phyloP scores from a whole-genome alignment of 768 basidiomycete genomes.

The Rhodotorula toruloides region DNA sequence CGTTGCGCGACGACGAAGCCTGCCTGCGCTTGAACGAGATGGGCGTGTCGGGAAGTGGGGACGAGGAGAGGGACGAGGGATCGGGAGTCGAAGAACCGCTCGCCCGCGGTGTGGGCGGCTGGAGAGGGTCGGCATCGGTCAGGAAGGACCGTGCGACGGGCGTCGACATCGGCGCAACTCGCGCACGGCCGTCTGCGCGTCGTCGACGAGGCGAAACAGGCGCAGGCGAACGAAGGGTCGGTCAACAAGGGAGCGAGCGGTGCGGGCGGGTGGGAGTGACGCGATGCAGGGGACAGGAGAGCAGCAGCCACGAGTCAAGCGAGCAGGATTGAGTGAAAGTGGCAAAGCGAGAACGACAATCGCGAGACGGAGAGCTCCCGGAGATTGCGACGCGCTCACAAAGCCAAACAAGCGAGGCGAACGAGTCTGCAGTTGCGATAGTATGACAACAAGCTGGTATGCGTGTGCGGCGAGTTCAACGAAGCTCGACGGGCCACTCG shows the following conservation, averaged over 20 bases:
- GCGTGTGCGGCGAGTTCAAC: background rate
- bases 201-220: background rate
- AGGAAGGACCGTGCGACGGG: background rate
- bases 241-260: too few relatives aligned
- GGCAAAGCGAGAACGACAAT: too few relatives aligned
- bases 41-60: background rate
- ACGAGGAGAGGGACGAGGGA: background rate
- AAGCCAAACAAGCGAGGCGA: background rate
- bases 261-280: too few relatives aligned
- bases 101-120: background rate
- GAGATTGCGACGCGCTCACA: too few relatives aligned
- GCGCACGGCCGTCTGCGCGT: background rate
- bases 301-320: too few relatives aligned
- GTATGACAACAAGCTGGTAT: background rate
- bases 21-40: conserved; percentile 26
- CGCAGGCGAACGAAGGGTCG: background rate
- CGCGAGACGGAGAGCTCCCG: too few relatives aligned
- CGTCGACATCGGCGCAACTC: background rate
- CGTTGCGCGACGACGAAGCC: background rate
- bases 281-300: too few relatives aligned
- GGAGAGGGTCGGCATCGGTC: conserved; percentile 2
- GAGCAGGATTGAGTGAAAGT: too few relatives aligned
- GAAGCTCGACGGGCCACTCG: conserved; percentile 33
- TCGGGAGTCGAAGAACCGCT: background rate
- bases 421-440: background rate